Evolutionary conservation across 805 yeast species (phyloP).

Genomic region (Metschnikowia aberdeeniae): DNA sequence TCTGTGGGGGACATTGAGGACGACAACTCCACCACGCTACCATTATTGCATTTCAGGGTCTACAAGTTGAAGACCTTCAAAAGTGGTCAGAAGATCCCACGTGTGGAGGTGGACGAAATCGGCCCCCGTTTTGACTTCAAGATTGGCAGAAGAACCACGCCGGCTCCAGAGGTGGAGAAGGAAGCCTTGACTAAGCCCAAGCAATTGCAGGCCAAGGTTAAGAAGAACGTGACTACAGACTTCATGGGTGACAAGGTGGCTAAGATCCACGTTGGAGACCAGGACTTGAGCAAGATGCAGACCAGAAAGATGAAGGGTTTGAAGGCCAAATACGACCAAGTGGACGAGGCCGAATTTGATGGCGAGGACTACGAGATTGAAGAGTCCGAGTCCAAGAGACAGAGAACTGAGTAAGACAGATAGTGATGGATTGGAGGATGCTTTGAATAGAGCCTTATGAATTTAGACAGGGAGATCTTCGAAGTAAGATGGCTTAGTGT

Average conservation of each 20-base stretch:
- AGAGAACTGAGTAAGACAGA: slow-evolving; percentile 20
- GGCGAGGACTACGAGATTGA: slow-evolving; percentile 49
- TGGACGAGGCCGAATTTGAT: slow-evolving; percentile 45
- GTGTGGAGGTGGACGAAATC: slow-evolving; percentile 90
- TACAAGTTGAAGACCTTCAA: slow-evolving; percentile 77
- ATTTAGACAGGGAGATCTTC: too few relatives aligned
- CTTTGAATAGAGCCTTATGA: too few relatives aligned
- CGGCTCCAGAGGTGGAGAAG: slow-evolving; percentile 84
- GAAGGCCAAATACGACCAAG: slow-evolving; percentile 80
- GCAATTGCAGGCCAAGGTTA: slow-evolving; percentile 73
- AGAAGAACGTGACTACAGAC: slow-evolving; percentile 88
- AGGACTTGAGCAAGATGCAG: slow-evolving; percentile 84
- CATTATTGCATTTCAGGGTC: slow-evolving; percentile 84
- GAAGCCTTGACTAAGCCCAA: slow-evolving; percentile 81
- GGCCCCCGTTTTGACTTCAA: slow-evolving; percentile 95
- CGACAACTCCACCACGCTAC: slow-evolving; percentile 66
- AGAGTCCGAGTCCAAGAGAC: slow-evolving; percentile 32
- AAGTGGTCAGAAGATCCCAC: slow-evolving; percentile 84
- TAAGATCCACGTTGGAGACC: slow-evolving; percentile 92
- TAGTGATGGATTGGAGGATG: not conserved
- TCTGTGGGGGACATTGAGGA: slow-evolving; percentile 75
- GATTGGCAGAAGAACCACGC: slow-evolving; percentile 78
- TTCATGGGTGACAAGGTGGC: slow-evolving; percentile 95
- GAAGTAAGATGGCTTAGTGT: too few relatives aligned
- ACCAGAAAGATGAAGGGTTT: slow-evolving; percentile 99